These are phyloP conservation scores for Soucietia sequanensis DNA, from an alignment of 805 yeast genomes.

Conservation along the genomic window DNA sequence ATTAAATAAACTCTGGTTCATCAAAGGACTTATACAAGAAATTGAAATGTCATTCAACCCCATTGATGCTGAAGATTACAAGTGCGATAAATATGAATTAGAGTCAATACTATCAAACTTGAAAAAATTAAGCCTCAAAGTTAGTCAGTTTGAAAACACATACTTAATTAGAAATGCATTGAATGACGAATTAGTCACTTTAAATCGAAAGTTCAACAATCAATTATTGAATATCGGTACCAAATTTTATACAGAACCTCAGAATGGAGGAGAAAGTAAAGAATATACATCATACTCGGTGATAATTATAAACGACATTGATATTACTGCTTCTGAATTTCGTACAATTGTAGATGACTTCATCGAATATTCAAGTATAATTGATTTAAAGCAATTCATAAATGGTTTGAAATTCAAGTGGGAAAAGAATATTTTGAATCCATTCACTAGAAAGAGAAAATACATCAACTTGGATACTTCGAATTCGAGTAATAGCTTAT, in stretches of 20 bases:
- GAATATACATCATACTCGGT: slow-evolving; percentile 10
- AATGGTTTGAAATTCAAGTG: slow-evolving; percentile 9
- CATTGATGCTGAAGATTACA: slow-evolving; percentile 3
- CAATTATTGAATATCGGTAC: slow-evolving; percentile 15
- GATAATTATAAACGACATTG: slow-evolving; percentile 7
- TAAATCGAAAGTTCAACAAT: slow-evolving; percentile 8
- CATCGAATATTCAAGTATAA: slow-evolving; percentile 6
- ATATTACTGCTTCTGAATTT: slow-evolving; percentile 7
- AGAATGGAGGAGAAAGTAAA: no score
- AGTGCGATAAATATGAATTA: slow-evolving; percentile 16
- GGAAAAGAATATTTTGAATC: slow-evolving; percentile 9
- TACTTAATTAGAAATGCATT: slow-evolving; percentile 13
- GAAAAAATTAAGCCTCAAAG: slow-evolving; percentile 14
- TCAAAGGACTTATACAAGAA: slow-evolving; percentile 24
- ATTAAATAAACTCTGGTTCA: slow-evolving; percentile 26
- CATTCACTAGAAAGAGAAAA: slow-evolving; percentile 1
- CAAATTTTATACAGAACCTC: slow-evolving; percentile 10
- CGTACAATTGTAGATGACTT: slow-evolving; percentile 6
- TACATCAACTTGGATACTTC: slow-evolving; percentile 1
- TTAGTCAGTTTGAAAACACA: slow-evolving; percentile 10
- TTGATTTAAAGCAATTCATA: slow-evolving; percentile 8
- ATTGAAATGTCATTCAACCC: slow-evolving; percentile 15
- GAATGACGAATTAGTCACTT: slow-evolving; percentile 5
- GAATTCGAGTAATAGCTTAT: not conserved
- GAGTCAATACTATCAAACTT: slow-evolving; percentile 15